Evolutionary conservation across 305 asterid genomes (phyloP).

Genomic region (Nicotiana rustica): DNA sequence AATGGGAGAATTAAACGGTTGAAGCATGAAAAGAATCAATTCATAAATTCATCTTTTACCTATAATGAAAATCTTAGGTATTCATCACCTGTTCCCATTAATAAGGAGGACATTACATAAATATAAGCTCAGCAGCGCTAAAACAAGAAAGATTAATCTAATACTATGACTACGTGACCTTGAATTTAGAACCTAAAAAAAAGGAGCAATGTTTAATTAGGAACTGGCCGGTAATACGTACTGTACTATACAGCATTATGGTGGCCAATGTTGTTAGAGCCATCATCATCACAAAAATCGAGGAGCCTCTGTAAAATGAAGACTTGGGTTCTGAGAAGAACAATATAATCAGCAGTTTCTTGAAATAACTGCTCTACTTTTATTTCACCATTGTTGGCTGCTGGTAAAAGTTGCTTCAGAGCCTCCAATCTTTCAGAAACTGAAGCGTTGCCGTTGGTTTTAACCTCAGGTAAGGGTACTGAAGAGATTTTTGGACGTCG

Average conservation of each 20-base stretch:
- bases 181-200: conserved; percentile 21
- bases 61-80: neutral
- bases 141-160: neutral
- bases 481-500: neutral
- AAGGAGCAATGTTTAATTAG: conserved; percentile 21
- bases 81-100: conserved; percentile 2
- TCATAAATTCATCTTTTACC: neutral
- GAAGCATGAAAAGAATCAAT: neutral
- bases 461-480: no score
- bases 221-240: conserved; percentile 3
- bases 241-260: conserved; percentile 45
- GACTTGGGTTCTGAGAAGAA: conserved; percentile 65
- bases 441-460: neutral
- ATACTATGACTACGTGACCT: neutral
- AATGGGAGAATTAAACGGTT: neutral
- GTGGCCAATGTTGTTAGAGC: conserved; percentile 12
- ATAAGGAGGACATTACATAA: conserved; percentile 15
- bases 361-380: conserved; percentile 65
- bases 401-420: conserved; percentile 66
- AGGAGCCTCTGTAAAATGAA: conserved; percentile 62
- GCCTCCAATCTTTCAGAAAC: conserved; percentile 78
- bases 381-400: conserved; percentile 41
- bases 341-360: conserved; percentile 76
- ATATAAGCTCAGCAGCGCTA: neutral
- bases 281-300: conserved; percentile 49